These are phyloP conservation scores for Stagonosporopsis rhizophila DNA, from an alignment of 2,329 filamentous ascomycete species.

Conservation along the genomic window DNA sequence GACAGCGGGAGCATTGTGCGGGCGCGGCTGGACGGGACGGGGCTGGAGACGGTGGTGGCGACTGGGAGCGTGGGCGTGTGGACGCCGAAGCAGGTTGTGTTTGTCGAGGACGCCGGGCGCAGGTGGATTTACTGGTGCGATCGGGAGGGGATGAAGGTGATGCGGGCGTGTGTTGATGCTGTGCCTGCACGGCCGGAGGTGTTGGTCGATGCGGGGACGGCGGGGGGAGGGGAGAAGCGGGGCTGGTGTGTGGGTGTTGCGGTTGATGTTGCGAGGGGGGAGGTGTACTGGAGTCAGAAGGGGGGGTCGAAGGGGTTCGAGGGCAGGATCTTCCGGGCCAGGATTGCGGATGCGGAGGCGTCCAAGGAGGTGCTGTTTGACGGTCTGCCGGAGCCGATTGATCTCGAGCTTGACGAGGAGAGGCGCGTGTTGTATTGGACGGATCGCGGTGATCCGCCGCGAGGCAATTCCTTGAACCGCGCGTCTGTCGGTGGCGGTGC, in stretches of 20 bases:
- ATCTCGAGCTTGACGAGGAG: slow-evolving; percentile 62
- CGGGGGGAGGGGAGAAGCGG: slow-evolving; percentile 24
- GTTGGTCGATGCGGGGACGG: slow-evolving; percentile 8
- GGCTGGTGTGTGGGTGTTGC: slow-evolving; percentile 65
- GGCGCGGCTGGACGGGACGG: slow-evolving; percentile 58
- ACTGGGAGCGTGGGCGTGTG: slow-evolving; percentile 37
- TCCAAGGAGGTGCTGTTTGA: slow-evolving; percentile 38
- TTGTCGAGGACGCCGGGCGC: slow-evolving; percentile 28
- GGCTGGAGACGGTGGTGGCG: slow-evolving; percentile 54
- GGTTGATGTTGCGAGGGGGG: slow-evolving; percentile 52
- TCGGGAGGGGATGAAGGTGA: slow-evolving; percentile 53
- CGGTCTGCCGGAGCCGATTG: slow-evolving; percentile 54
- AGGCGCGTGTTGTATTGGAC: slow-evolving; percentile 64
- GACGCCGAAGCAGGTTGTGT: slow-evolving; percentile 56
- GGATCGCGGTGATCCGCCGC: slow-evolving; percentile 64
- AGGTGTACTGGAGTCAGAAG: slow-evolving; percentile 69
- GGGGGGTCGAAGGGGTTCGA: slow-evolving; percentile 59
- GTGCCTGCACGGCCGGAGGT: slow-evolving; percentile 12
- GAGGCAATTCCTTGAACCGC: slow-evolving; percentile 62
- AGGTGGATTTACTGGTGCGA: slow-evolving; percentile 51
- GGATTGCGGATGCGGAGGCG: slow-evolving; percentile 51
- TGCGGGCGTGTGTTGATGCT: slow-evolving; percentile 24
- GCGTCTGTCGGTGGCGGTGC: slow-evolving; percentile 21
- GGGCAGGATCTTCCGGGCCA: slow-evolving; percentile 62
- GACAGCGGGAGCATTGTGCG: slow-evolving; percentile 56